Evolutionary conservation across 2,329 filamentous ascomycete genomes (phyloP).

Genomic region (Arthroderma sp.): DNA sequence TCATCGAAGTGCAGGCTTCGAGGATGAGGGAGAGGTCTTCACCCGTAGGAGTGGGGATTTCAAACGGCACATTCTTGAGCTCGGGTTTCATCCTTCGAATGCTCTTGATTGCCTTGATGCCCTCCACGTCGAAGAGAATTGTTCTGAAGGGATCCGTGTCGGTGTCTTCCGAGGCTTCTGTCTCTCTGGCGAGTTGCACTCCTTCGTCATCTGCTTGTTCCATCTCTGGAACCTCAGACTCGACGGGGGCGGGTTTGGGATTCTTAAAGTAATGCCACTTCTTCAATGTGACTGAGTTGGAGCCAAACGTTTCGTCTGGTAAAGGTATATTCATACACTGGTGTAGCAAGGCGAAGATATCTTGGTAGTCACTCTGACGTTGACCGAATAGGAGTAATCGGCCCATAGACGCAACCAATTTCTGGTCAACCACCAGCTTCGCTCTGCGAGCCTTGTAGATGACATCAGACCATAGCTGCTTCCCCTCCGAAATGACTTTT

Average conservation of each 20-base stretch:
- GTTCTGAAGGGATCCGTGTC: slow-evolving; percentile 1
- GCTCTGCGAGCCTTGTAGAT: slow-evolving; percentile 62
- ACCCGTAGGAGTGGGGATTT: slow-evolving; percentile 37
- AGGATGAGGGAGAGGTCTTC: slow-evolving; percentile 56
- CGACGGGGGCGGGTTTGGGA: neutral
- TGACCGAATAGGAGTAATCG: slow-evolving; percentile 55
- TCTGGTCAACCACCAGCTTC: slow-evolving; percentile 59
- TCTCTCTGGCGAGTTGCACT: slow-evolving; percentile 13
- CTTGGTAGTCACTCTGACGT: slow-evolving; percentile 49
- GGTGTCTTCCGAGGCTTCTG: slow-evolving; percentile 14
- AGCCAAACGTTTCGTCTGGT: slow-evolving; percentile 8
- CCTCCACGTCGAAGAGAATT: slow-evolving; percentile 24
- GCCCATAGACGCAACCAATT: slow-evolving; percentile 69
- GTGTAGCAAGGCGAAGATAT: slow-evolving; percentile 62
- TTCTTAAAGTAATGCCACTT: neutral
- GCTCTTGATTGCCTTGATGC: slow-evolving; percentile 6
- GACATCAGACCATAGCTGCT: slow-evolving; percentile 69
- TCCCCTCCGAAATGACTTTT: slow-evolving; percentile 42
- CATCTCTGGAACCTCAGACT: slow-evolving; percentile 7
- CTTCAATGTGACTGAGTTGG: slow-evolving; percentile 1
- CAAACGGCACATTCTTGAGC: slow-evolving; percentile 7
- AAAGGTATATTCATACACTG: slow-evolving; percentile 65
- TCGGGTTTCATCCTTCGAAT: slow-evolving; percentile 1
- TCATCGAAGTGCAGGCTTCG: slow-evolving; percentile 42
- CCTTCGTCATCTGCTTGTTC: slow-evolving; percentile 7